Conservation (phyloP, 352 stramenopile species). For the Globisporangium ultimum region DNA sequence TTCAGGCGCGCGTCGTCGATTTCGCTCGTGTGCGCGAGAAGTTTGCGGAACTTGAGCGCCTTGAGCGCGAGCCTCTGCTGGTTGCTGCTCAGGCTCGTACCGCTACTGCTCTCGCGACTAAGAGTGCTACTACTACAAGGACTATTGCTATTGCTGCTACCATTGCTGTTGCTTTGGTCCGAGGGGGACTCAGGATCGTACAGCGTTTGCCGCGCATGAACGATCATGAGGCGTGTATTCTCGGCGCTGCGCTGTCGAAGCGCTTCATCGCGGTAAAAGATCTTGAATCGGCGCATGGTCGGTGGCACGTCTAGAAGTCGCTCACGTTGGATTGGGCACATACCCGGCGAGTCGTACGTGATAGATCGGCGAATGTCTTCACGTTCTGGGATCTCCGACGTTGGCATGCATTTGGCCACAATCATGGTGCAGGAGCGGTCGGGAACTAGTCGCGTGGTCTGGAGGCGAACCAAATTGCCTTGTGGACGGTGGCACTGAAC, state of each 20-base stretch:
- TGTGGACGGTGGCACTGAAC: too few relatives aligned
- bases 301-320: background rate
- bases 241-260: constrained; percentile 20
- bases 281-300: constrained; percentile 18
- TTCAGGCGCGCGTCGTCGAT: constrained; percentile 24
- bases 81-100: constrained; percentile 3
- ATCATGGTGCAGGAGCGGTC: background rate
- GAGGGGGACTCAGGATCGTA: background rate
- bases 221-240: constrained; percentile 30
- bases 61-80: constrained; percentile 31
- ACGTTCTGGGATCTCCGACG: constrained; percentile 4
- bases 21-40: constrained; percentile 19
- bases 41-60: constrained; percentile 31
- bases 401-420: background rate
- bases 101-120: too few relatives aligned
- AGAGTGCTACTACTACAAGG: too few relatives aligned
- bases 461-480: background rate
- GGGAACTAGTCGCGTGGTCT: background rate
- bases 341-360: background rate
- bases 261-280: constrained; percentile 25
- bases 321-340: background rate
- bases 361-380: background rate
- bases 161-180: background rate
- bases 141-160: too few relatives aligned
- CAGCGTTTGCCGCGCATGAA: constrained; percentile 8